Evolutionary conservation across 208 protist species (phyloP), one percentile per base, ranked within the genome.

Genomic region (Trypanosoma avium): DNA sequence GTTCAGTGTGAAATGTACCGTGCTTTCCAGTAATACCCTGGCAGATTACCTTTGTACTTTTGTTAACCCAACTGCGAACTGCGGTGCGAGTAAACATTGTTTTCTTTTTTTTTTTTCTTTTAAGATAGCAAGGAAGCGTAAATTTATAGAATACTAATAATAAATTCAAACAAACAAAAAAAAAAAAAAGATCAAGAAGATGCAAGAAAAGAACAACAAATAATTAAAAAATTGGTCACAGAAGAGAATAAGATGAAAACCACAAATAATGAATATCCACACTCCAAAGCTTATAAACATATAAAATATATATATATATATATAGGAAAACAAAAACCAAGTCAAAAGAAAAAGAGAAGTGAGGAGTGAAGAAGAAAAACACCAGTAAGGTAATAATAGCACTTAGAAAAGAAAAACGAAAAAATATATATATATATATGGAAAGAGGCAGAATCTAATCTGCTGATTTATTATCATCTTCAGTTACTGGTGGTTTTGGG

Each of bases 1-100:
- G 90, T 79, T 98, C 73, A 29, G 81, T 97, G 80, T 99, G 98
- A 83, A 99, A 99, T 26, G 97, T 99, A 48, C 98, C 98, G 70
- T 97, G 95, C 68, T 97, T 98, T 58, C 98, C 98, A n/a, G 98
- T 99, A 64, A 99, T 97, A 74, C 98, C 98, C 84, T 99, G 98
- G 75, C 97, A 98, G 59, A 99, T 98, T 12, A 99, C 95, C 81
- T 98, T 99, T 13, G 98, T 99, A 71, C 98, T 73, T 70, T 97
- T 98, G 79, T 96, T 90, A 58, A 98, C 73, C 79, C 84, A 92
- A 33, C 75, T 71, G 32, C 87, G 84, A 40, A 86, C 36, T 45
- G 71, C 58, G 49, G 79, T 83, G 49, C 81, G 78, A 36, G 74
- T 43, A 61, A 93, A 82, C 87, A 93, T 93, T 38, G 26, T 67